A percentile compares a stretch with the other conserved stretches of the same genome.
These are phyloP conservation scores for Hypoxylon sp. DNA, from an alignment of 2,329 filamentous ascomycete species.

Conservation along the genomic window DNA sequence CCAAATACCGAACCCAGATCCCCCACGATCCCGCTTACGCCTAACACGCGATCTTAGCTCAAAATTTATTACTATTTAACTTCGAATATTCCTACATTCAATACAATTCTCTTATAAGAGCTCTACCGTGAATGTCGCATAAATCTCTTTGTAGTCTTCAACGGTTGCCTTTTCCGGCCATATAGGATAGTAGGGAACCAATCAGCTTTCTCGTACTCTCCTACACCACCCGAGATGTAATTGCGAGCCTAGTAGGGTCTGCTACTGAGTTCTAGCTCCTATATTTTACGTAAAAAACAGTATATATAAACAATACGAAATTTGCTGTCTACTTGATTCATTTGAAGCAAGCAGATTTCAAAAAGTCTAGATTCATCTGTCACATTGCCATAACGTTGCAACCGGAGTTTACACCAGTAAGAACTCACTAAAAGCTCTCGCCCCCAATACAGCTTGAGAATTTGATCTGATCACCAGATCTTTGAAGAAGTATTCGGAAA, in stretches of 20 bases:
- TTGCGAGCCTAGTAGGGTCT: background rate
- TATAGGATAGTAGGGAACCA: conserved; percentile 13
- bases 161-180: conserved; percentile 37
- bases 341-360: background rate
- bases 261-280: conserved; percentile 4
- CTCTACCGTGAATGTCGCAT: background rate
- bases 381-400: conserved; percentile 10
- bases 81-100: background rate
- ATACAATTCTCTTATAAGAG: background rate
- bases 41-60: conserved; percentile 4
- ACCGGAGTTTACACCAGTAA: conserved; percentile 4
- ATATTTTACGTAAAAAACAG: background rate
- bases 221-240: conserved; percentile 2
- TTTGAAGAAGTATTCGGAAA: background rate
- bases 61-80: background rate
- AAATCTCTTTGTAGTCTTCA: background rate
- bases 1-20: conserved; percentile 31
- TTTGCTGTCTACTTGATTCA: background rate
- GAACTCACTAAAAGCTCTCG: conserved; percentile 3
- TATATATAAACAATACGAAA: conserved; percentile 3
- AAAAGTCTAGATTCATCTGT: conserved; percentile 17
- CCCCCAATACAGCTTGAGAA: conserved; percentile 1
- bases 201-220: conserved; percentile 30
- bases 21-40: conserved; percentile 5
- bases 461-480: background rate